These are phyloP conservation scores for Pholiota adiposa DNA, from an alignment of 1,284 basidiomycete species.

Conservation along the genomic window DNA sequence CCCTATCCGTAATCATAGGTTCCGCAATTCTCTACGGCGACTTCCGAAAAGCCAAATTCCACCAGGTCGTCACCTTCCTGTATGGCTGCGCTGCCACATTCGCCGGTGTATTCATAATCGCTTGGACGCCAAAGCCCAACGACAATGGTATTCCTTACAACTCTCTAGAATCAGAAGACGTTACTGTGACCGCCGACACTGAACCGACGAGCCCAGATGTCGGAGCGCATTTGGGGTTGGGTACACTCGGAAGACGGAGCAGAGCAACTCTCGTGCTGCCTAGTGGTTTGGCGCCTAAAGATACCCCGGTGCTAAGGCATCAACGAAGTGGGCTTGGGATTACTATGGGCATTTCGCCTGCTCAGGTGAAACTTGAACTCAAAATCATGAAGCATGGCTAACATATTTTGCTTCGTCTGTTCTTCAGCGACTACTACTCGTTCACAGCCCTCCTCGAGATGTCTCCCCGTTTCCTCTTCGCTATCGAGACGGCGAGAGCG, in stretches of 20 bases:
- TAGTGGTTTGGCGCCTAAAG: conserved; percentile 38
- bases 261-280: conserved; percentile 50
- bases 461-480: not conserved
- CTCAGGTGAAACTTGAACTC: conserved; percentile 63
- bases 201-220: conserved; percentile 32
- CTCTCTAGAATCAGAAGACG: conserved; percentile 33
- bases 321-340: conserved; percentile 61
- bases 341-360: conserved; percentile 67
- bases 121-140: conserved; percentile 51
- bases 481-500: not conserved
- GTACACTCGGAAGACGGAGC: conserved; percentile 39
- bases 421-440: not conserved
- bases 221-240: conserved; percentile 27
- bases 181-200: conserved; percentile 20
- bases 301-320: conserved; percentile 49
- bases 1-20: conserved; percentile 87
- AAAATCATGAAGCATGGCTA: too few relatives aligned
- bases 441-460: not conserved
- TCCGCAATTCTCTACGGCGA: conserved; percentile 95
- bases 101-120: conserved; percentile 84
- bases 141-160: conserved; percentile 29
- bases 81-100: conserved; percentile 87
- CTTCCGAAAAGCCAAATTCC: conserved; percentile 81
- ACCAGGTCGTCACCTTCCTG: conserved; percentile 85
- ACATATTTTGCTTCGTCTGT: not conserved